Evolutionary conservation across 1,284 basidiomycete genomes (phyloP), one percentile per base, ranked within the genome.

Genomic region (Marasmius fiardii): DNA sequence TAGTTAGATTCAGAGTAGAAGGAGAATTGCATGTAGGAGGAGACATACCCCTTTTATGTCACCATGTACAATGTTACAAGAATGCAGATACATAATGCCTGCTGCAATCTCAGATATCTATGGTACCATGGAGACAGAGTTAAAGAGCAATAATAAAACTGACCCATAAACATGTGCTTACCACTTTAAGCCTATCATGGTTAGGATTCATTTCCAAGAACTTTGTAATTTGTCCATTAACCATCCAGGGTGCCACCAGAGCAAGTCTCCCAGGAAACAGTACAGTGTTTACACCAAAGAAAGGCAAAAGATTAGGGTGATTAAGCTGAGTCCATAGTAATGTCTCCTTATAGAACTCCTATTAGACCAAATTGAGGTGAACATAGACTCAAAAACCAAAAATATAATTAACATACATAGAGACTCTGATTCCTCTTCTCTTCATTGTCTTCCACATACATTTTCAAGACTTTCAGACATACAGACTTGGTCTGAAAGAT

Each of bases 171-270:
- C n/a, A 18, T 41, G n/a, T n/a, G 28, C 49, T 18, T 20, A 58
- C 57, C 43, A 33, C 39, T 34, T n/a, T 24, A 10, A 55, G 23
- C 3, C 52, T 37, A 24, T 60, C 54, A 14, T 54, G 43, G 3
- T 43, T 43, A 1, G 59, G 56, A 60, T 57, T 41, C 18, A 26
- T 23, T 18, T 56, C 33, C 24, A 60, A 21, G 51, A 47, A 60
- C 1, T 24, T 14, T 10, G 55, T 55, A 5, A 58, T 53, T 23
- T 56, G 45, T 6, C 56, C 54, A 37, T 60, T 54, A 20, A 33
- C n/a, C 56, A 60, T 58, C 56, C 56, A 60, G 7, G 59, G 59
- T 14, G 59, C 53, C 12, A 60, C 35, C 3, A 60, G 41, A 44
- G 56, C 55, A 35, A 51, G 56, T 4, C 47, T 52, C 4, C 44